phyloP scores from a whole-genome alignment of 75 land plant species.

The Pinus tabuliformis region DNA sequence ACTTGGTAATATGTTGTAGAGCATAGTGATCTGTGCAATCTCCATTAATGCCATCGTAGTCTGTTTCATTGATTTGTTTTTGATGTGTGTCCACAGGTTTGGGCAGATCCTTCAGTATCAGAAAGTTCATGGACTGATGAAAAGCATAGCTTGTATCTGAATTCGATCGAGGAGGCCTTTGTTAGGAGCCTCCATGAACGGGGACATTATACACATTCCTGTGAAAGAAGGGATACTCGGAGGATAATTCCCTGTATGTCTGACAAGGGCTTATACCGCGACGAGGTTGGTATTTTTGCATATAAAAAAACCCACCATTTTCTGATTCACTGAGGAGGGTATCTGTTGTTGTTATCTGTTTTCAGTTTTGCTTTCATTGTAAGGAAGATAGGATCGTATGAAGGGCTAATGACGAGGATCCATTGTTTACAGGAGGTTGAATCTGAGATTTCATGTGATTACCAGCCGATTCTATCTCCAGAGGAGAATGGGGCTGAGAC shows the following conservation, averaged over 20 bases:
- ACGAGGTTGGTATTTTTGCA: not conserved
- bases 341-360: not conserved
- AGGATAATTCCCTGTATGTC: not conserved
- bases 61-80: not conserved
- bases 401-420: not conserved
- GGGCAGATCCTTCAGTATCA: not conserved
- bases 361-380: no score
- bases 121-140: not conserved
- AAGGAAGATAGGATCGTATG: not conserved
- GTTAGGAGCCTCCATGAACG: not conserved
- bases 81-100: not conserved
- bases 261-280: not conserved
- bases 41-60: not conserved
- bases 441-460: not conserved
- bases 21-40: not conserved
- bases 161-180: conserved; percentile 5
- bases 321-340: not conserved
- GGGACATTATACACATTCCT: not conserved
- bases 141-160: conserved; percentile 4
- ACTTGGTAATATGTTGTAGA: not conserved
- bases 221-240: not conserved
- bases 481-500: not conserved
- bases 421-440: not conserved
- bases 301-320: not conserved
- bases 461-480: not conserved